Evolutionary conservation across 495 filamentous ascomycete genomes (phyloP).

Genomic region (Penicillium canariense): DNA sequence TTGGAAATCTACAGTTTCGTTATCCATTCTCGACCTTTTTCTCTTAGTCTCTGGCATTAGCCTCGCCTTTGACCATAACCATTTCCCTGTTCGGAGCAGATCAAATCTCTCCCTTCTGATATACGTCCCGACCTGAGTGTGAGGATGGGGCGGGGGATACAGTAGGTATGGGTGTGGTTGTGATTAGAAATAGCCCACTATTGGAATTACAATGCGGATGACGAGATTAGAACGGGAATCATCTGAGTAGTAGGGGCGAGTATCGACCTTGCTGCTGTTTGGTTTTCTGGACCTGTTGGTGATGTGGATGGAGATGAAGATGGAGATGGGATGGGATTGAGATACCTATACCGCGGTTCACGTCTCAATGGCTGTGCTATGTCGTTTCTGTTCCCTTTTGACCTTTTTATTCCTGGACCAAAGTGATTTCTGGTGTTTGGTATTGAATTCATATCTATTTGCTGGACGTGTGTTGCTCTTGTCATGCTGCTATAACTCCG

Average conservation of each 20-base stretch:
- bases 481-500: no score
- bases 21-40: background rate
- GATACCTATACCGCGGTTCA: background rate
- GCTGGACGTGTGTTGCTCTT: no score
- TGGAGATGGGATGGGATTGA: background rate
- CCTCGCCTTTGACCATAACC: no score
- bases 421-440: background rate
- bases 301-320: background rate
- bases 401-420: background rate
- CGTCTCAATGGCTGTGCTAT: background rate
- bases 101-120: no score
- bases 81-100: no score
- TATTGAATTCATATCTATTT: no score
- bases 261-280: background rate
- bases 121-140: no score
- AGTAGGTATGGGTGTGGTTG: background rate
- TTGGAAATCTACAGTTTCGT: background rate
- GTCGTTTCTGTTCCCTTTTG: background rate
- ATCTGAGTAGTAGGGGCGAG: no score
- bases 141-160: background rate
- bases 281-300: background rate
- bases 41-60: no score
- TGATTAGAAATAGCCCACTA: no score
- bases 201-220: background rate
- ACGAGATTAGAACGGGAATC: background rate